Conservation (phyloP, 2,329 filamentous ascomycete genomes). For the Didymosphaeria variabile region DNA sequence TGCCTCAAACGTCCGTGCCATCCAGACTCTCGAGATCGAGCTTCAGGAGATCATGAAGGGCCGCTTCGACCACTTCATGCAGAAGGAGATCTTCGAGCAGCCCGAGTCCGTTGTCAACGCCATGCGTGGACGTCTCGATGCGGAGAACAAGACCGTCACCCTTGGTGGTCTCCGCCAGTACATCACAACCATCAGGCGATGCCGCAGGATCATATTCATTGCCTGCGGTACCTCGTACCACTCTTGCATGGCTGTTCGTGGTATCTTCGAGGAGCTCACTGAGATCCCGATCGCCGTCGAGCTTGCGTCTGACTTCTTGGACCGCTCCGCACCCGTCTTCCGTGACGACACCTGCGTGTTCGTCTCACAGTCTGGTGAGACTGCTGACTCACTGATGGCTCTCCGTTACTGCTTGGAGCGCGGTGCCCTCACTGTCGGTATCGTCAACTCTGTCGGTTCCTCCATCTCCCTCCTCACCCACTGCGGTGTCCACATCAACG, state of each 20-base stretch:
- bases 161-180: constrained; percentile 96
- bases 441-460: constrained; percentile 98
- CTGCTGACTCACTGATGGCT: constrained; percentile 95
- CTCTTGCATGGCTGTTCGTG: constrained; percentile 99
- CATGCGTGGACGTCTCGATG: constrained; percentile 97
- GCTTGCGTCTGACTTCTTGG: constrained; percentile 96
- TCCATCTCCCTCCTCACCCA: constrained; percentile 98
- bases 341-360: constrained; percentile 99
- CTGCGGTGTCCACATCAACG: constrained; percentile 99
- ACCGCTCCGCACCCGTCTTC: constrained; percentile 96
- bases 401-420: constrained; percentile 98
- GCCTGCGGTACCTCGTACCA: constrained; percentile 98
- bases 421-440: constrained; percentile 94
- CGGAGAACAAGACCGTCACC: constrained; percentile 92
- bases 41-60: constrained; percentile 99
- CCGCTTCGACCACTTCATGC: constrained; percentile 99
- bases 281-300: constrained; percentile 98
- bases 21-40: constrained; percentile 98
- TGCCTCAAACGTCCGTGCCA: constrained; percentile 94
- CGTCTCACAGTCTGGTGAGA: constrained; percentile 98
- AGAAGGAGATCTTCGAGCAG: constrained; percentile 99
- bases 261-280: constrained; percentile 95
- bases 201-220: constrained; percentile 98
- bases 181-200: constrained; percentile 94
- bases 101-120: constrained; percentile 99